Conservation (phyloP, 2,329 filamentous ascomycete species). For the Fusarium musae region DNA sequence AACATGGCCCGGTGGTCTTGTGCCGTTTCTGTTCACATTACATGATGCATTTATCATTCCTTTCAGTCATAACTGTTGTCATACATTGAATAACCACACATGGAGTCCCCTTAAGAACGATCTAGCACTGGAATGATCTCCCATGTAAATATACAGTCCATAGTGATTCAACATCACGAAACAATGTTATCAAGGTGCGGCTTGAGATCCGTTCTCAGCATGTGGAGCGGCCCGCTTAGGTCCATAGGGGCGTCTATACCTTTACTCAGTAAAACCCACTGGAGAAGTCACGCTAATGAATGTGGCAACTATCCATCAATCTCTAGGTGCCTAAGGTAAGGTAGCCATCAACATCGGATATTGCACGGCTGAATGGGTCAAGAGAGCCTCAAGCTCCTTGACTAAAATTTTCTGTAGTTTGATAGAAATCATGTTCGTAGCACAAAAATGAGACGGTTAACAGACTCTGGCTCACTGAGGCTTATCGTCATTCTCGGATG, state of each 20-base stretch:
- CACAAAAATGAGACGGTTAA: not conserved
- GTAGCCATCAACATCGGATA: constrained; percentile 2
- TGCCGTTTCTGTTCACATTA: constrained; percentile 4
- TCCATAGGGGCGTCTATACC: constrained; percentile 19
- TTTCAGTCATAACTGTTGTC: not conserved
- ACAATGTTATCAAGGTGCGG: constrained; percentile 23
- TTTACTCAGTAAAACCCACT: constrained; percentile 14
- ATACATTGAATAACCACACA: not conserved
- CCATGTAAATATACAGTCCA: not conserved
- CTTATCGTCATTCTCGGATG: not conserved
- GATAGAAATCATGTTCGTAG: not conserved
- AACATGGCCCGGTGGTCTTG: not conserved
- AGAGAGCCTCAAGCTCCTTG: constrained; percentile 8
- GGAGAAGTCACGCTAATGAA: constrained; percentile 18
- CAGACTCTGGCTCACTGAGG: not conserved
- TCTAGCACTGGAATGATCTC: not conserved
- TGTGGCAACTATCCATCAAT: not conserved
- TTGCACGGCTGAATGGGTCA: constrained; percentile 4
- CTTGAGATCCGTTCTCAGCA: constrained; percentile 23
- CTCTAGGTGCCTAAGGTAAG: too few species aligned
- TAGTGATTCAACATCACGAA: not conserved
- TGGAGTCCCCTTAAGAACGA: too few species aligned
- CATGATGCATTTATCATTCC: not conserved
- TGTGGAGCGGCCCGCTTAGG: constrained; percentile 36
- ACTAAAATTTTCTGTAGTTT: not conserved